Percentiles rank a stretch among this genome's conserved stretches.
Conservation (phyloP, 805 yeast species). For the Wickerhamiella cacticola region DNA sequence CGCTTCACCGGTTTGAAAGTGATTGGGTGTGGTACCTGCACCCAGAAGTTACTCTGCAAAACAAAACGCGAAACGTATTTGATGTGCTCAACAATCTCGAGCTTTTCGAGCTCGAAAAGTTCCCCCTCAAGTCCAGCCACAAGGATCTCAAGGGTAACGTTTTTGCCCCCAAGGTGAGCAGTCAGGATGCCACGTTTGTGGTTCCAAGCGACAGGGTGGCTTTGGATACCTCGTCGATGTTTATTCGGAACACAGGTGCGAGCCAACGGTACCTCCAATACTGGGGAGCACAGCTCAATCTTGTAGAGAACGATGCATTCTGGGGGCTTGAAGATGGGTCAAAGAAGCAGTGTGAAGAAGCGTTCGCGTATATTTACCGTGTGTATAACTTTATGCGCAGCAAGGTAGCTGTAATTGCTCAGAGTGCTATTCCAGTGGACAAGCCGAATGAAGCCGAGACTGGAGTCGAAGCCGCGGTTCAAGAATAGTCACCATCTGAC, state of each 20-base stretch:
- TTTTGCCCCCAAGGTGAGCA: background rate
- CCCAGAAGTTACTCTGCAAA: background rate
- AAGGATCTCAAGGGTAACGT: background rate
- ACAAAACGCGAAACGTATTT: background rate
- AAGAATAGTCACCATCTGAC: no score
- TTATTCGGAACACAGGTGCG: background rate
- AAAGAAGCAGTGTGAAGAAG: background rate
- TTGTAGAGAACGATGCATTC: background rate
- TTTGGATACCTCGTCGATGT: background rate
- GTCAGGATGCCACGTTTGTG: background rate
- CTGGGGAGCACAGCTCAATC: background rate
- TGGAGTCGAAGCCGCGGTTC: no score
- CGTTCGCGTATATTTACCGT: background rate
- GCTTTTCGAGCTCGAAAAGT: background rate
- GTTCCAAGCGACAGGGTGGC: background rate
- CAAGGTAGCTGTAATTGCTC: background rate
- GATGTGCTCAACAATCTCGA: background rate
- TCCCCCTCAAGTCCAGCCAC: background rate
- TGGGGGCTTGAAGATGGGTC: background rate
- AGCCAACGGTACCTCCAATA: background rate
- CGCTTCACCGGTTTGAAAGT: background rate
- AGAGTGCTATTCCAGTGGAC: background rate
- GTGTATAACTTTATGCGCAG: background rate
- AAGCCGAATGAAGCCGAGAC: no score
- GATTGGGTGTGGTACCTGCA: constrained; percentile 4